phyloP scores from a whole-genome alignment of 768 basidiomycete species.

The Suillus lakei region DNA sequence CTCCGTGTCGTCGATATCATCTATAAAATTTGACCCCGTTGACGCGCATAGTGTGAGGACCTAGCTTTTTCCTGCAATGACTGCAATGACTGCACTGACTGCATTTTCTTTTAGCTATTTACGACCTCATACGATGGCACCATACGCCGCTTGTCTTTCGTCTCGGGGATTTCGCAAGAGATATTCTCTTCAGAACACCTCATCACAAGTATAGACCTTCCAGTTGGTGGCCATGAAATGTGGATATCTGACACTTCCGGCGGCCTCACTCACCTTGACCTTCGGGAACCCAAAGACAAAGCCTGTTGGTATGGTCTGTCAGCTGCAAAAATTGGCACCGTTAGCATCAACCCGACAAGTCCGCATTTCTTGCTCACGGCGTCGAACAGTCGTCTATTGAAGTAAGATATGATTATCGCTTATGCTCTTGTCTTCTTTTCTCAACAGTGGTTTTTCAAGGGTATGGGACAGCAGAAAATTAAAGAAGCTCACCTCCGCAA shows the following conservation, averaged over 20 bases:
- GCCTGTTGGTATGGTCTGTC: slow-evolving; percentile 68
- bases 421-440: not conserved
- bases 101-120: slow-evolving; percentile 58
- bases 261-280: slow-evolving; percentile 75
- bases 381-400: slow-evolving; percentile 73
- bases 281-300: slow-evolving; percentile 63
- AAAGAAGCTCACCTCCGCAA: slow-evolving; percentile 36
- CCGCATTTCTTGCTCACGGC: slow-evolving; percentile 73
- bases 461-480: slow-evolving; percentile 84
- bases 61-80: not conserved
- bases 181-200: slow-evolving; percentile 66
- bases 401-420: slow-evolving; percentile 46
- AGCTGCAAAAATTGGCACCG: slow-evolving; percentile 74
- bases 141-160: slow-evolving; percentile 73
- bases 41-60: slow-evolving; percentile 70
- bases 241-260: slow-evolving; percentile 82
- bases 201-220: slow-evolving; percentile 73
- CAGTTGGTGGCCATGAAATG: slow-evolving; percentile 73
- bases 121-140: slow-evolving; percentile 86
- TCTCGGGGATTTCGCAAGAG: slow-evolving; percentile 72
- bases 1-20: slow-evolving; percentile 78
- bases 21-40: slow-evolving; percentile 76
- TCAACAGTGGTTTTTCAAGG: slow-evolving; percentile 40
- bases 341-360: slow-evolving; percentile 77
- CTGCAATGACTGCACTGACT: slow-evolving; percentile 6